phyloP scores from a whole-genome alignment of 2,329 filamentous ascomycete species.

The Cordyceps pruinosa region DNA sequence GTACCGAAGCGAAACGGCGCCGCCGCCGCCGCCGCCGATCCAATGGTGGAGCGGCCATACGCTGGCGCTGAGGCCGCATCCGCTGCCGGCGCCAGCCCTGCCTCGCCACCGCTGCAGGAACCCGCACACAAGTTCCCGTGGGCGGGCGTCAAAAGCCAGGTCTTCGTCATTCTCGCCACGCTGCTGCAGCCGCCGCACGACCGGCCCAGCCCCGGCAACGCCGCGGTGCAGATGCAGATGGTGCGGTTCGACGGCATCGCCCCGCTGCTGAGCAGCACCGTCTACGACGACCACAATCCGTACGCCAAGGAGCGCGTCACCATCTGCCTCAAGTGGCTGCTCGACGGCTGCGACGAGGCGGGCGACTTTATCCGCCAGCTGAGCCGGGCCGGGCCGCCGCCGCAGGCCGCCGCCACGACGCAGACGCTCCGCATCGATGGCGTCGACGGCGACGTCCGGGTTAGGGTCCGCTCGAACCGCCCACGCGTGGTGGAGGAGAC shows the following conservation, averaged over 20 bases:
- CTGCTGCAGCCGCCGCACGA: constrained; percentile 75
- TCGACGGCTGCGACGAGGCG: constrained; percentile 68
- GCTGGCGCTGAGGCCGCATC: constrained; percentile 23
- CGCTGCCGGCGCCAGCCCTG: constrained; percentile 29
- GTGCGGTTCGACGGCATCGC: constrained; percentile 80
- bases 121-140: constrained; percentile 58
- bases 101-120: constrained; percentile 48
- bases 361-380: constrained; percentile 64
- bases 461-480: constrained; percentile 39
- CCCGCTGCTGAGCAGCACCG: constrained; percentile 79
- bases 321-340: constrained; percentile 77
- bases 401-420: constrained; percentile 30
- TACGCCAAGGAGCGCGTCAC: constrained; percentile 90
- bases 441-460: constrained; percentile 49
- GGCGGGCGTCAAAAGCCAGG: constrained; percentile 80
- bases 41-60: constrained; percentile 59
- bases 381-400: constrained; percentile 37
- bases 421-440: constrained; percentile 48
- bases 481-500: constrained; percentile 21
- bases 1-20: constrained; percentile 26
- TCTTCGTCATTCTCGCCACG: constrained; percentile 82
- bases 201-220: constrained; percentile 54
- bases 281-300: constrained; percentile 87
- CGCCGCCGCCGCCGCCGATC: constrained; percentile 29
- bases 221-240: constrained; percentile 81